Evolutionary conservation across 2,329 filamentous ascomycete species (phyloP), one percentile per base, ranked within the genome.

Genomic region (Calonectria honghensis): DNA sequence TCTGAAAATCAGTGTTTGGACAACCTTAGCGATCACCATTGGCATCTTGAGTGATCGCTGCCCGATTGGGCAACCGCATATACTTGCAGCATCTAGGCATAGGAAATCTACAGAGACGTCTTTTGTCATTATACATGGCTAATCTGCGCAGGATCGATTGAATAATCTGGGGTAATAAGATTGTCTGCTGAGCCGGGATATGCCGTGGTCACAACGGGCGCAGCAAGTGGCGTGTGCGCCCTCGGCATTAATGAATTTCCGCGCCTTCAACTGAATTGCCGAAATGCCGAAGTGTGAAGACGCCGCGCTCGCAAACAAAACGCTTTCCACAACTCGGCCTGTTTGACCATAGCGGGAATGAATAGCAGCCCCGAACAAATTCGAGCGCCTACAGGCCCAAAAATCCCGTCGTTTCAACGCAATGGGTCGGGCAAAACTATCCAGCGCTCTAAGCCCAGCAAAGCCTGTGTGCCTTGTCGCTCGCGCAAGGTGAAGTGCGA

Each of bases 401-500:
- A 48, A 48, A 48, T 20, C 41, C 20, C 41, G 20, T 24, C 41
- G 41, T 9, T n/a, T 18, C 41, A 48, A 4, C 41, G 20, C 5
- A 24, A 48, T 4, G 41, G 20, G 20, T 6, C 41, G 41, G 20
- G 20, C 41, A 20, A 48, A 48, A n/a, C 41, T 20, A 48, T 1
- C 9, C 41, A 48, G 41, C 41, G 41, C 41, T 5, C 35, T 4
- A 79, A 74, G 13, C 75, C 72, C 1, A 79, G 72, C 57, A 79
- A 79, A 31, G 74, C 78, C 0, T 79, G 78, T 13, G 67, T 73
- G 7, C 77, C 77, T 1, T 79, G 78, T 29, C 73, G 74, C 31
- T 31, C 68, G 7, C 78, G 78, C 35, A 79, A 79, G 54, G 66
- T 77, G 14, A 79, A 79, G 32, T 79, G 78, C 14, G 73, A 79